phyloP scores from a whole-genome alignment of 139 green algal species.

The Tetratostichococcus sp. region DNA sequence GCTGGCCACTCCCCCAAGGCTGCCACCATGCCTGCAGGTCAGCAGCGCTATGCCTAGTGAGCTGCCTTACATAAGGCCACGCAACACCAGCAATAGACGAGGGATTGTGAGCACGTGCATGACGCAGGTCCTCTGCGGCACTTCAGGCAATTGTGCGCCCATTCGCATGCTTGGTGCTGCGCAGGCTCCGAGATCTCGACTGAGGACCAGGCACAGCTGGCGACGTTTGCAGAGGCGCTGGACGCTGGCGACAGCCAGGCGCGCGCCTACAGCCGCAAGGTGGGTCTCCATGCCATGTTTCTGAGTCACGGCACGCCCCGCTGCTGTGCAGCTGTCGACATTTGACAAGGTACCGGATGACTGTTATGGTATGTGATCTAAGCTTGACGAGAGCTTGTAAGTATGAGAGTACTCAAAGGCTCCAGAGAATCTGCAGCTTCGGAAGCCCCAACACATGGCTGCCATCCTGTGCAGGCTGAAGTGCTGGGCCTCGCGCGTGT shows the following conservation, averaged over 20 bases:
- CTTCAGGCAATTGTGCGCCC: background rate
- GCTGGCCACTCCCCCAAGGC: background rate
- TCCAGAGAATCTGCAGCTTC: too few species aligned
- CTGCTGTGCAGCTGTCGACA: too few species aligned
- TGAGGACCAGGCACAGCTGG: background rate
- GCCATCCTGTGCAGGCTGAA: background rate
- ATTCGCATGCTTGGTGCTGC: too few species aligned
- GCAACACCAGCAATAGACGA: too few species aligned
- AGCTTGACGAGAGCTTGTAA: too few species aligned
- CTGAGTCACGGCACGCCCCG: too few species aligned
- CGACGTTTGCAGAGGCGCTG: background rate
- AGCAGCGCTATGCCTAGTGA: too few species aligned
- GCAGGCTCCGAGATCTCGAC: background rate
- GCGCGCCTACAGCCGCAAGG: background rate
- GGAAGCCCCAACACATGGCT: background rate
- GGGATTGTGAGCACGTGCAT: background rate
- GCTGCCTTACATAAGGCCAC: too few species aligned
- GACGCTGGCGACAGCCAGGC: background rate
- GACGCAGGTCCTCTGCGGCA: background rate
- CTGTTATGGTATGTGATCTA: too few species aligned
- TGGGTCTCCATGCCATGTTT: background rate
- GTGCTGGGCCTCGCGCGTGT: background rate
- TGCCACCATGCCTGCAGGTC: too few species aligned
- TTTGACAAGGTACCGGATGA: too few species aligned
- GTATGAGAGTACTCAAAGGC: too few species aligned